Evolutionary conservation across 345 rosid species (phyloP).

Genomic region (Syzygium jambos): DNA sequence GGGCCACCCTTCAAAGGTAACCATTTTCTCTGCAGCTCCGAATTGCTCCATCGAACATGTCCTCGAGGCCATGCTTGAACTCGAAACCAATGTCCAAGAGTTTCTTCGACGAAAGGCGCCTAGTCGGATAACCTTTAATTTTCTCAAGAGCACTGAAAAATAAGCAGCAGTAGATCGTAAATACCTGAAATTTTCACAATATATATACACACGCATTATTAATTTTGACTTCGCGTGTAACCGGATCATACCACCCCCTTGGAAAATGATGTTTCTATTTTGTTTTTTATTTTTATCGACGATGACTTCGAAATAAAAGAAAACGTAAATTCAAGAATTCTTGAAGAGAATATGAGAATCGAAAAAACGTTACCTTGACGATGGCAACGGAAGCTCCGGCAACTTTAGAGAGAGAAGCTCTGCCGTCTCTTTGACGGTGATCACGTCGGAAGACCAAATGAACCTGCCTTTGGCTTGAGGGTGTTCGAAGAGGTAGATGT

Average conservation of each 20-base stretch:
- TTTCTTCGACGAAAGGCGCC: constrained; percentile 1
- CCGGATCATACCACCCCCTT: background rate
- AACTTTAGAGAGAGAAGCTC: constrained; percentile 21
- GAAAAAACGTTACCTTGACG: background rate
- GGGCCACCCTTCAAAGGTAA: constrained; percentile 3
- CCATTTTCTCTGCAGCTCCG: constrained; percentile 26
- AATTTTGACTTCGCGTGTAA: background rate
- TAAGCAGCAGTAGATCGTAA: too few species aligned
- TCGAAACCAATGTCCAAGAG: constrained; percentile 22
- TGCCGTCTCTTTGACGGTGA: constrained; percentile 25
- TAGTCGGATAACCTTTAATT: background rate
- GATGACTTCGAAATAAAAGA: background rate
- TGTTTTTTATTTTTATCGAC: background rate
- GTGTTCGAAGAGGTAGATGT: constrained; percentile 38
- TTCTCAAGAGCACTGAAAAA: constrained; percentile 11
- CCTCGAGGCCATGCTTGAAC: constrained; percentile 16
- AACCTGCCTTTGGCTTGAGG: constrained; percentile 45
- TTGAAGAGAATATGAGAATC: background rate
- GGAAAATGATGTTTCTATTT: too few species aligned
- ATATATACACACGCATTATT: background rate
- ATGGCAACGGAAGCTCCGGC: constrained; percentile 14
- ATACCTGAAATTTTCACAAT: background rate
- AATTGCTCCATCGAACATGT: constrained; percentile 30
- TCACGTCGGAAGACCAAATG: constrained; percentile 29
- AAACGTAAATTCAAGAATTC: background rate